Evolutionary conservation across 2,329 filamentous ascomycete species (phyloP).

Genomic region (Phoma herbarum): DNA sequence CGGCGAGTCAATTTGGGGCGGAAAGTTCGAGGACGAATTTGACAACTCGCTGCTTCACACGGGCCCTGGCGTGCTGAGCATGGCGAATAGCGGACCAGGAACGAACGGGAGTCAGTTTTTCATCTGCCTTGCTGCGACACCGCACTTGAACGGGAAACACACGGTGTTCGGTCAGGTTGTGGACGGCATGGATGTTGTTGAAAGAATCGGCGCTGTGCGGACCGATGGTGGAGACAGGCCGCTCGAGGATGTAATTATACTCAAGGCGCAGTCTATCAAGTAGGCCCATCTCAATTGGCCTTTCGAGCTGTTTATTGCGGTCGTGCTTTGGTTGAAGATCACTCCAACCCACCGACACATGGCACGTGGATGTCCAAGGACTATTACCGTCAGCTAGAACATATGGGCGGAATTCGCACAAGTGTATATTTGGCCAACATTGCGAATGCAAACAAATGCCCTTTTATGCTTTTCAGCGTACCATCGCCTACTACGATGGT

Average conservation of each 20-base stretch:
- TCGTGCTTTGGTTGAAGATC: too few relatives aligned
- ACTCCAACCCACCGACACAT: too few relatives aligned
- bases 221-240: slow-evolving; percentile 84
- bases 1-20: slow-evolving; percentile 87
- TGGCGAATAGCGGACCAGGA: slow-evolving; percentile 93
- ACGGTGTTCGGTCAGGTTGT: slow-evolving; percentile 95
- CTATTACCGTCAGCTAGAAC: too few relatives aligned
- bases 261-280: slow-evolving; percentile 73
- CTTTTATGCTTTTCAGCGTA: too few relatives aligned
- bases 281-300: too few relatives aligned
- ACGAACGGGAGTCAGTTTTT: slow-evolving; percentile 98
- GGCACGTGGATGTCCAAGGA: too few relatives aligned
- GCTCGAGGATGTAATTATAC: slow-evolving; percentile 80
- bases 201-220: slow-evolving; percentile 86
- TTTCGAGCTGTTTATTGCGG: too few relatives aligned
- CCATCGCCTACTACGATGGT: too few relatives aligned
- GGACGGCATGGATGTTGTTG: slow-evolving; percentile 79
- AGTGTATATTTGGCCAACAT: too few relatives aligned
- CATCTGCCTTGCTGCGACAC: slow-evolving; percentile 89
- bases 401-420: too few relatives aligned
- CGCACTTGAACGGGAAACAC: slow-evolving; percentile 98
- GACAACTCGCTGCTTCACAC: slow-evolving; percentile 81
- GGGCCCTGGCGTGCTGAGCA: slow-evolving; percentile 87
- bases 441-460: too few relatives aligned
- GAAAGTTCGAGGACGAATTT: slow-evolving; percentile 95